A percentile compares a stretch with the other conserved stretches of the same genome.
Conservation (phyloP, 2,329 filamentous ascomycete species). For the Cryphonectria parasitica region DNA sequence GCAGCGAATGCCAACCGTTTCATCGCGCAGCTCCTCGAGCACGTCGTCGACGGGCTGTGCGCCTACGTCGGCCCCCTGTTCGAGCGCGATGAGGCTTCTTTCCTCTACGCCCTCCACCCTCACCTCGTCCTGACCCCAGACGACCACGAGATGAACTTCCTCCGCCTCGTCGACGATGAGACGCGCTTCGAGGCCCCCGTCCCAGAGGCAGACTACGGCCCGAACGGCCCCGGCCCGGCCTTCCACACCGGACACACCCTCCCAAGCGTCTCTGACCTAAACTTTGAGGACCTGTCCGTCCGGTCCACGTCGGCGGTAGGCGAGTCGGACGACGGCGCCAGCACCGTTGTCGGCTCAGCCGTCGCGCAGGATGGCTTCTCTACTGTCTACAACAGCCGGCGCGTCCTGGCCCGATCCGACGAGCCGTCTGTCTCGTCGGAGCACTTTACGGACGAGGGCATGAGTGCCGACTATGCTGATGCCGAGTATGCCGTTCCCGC, state of each 20-base stretch:
- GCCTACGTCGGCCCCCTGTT: slow-evolving; percentile 31
- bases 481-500: slow-evolving; percentile 35
- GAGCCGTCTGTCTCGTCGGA: slow-evolving; percentile 40
- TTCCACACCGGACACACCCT: slow-evolving; percentile 51
- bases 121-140: slow-evolving; percentile 57
- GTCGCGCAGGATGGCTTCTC: slow-evolving; percentile 47
- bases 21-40: background rate
- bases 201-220: slow-evolving; percentile 49
- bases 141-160: slow-evolving; percentile 62
- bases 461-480: slow-evolving; percentile 34
- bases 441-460: slow-evolving; percentile 42
- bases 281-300: slow-evolving; percentile 41
- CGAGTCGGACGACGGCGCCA: slow-evolving; percentile 36
- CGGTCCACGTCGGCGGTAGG: slow-evolving; percentile 5
- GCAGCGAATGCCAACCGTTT: background rate
- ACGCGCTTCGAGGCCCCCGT: slow-evolving; percentile 46
- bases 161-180: slow-evolving; percentile 51
- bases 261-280: slow-evolving; percentile 34
- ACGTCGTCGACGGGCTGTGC: slow-evolving; percentile 23
- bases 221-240: slow-evolving; percentile 50
- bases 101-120: slow-evolving; percentile 43
- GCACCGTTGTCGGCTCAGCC: slow-evolving; percentile 40
- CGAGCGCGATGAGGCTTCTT: slow-evolving; percentile 31
- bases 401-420: slow-evolving; percentile 41
- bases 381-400: slow-evolving; percentile 39